Evolutionary conservation across 2,329 filamentous ascomycete genomes (phyloP).

Genomic region (Paecilomyces dactylethromorphus): DNA sequence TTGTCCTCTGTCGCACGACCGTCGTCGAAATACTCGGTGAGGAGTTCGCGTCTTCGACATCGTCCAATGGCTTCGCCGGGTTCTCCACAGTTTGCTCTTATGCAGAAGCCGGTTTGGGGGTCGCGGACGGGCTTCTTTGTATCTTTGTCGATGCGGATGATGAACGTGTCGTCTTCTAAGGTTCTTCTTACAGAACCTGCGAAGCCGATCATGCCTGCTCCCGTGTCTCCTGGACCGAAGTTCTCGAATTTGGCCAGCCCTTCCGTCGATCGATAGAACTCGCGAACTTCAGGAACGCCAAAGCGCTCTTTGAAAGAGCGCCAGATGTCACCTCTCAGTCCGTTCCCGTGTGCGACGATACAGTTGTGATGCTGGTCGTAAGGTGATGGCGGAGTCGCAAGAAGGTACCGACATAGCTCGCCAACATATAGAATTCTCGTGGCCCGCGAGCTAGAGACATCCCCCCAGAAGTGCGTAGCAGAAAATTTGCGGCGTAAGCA

Average conservation of each 20-base stretch:
- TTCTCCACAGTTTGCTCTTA: too few relatives aligned
- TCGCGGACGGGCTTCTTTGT: too few relatives aligned
- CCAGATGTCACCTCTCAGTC: constrained; percentile 44
- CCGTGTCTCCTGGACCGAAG: constrained; percentile 32
- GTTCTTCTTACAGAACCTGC: constrained; percentile 38
- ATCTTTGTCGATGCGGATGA: too few relatives aligned
- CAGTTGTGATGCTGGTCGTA: constrained; percentile 41
- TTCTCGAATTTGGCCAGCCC: constrained; percentile 41
- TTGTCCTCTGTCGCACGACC: too few relatives aligned
- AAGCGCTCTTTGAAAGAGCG: constrained; percentile 49
- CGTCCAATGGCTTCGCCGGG: too few relatives aligned
- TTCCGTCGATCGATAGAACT: constrained; percentile 44
- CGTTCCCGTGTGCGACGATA: constrained; percentile 41
- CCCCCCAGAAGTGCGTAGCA: constrained; percentile 39
- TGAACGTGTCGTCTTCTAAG: too few relatives aligned
- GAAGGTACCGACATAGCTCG: constrained; percentile 44
- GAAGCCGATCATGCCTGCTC: constrained; percentile 40
- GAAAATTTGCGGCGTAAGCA: constrained; percentile 36
- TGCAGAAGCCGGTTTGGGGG: too few relatives aligned
- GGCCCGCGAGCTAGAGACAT: too few relatives aligned
- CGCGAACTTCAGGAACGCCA: constrained; percentile 38
- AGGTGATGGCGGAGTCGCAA: constrained; percentile 37
- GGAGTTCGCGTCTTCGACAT: too few relatives aligned
- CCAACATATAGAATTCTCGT: too few relatives aligned
- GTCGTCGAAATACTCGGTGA: too few relatives aligned